Base-by-base conservation (phyloP, 2,329 filamentous ascomycete species). In the Ceratocystis colombiana region DNA sequence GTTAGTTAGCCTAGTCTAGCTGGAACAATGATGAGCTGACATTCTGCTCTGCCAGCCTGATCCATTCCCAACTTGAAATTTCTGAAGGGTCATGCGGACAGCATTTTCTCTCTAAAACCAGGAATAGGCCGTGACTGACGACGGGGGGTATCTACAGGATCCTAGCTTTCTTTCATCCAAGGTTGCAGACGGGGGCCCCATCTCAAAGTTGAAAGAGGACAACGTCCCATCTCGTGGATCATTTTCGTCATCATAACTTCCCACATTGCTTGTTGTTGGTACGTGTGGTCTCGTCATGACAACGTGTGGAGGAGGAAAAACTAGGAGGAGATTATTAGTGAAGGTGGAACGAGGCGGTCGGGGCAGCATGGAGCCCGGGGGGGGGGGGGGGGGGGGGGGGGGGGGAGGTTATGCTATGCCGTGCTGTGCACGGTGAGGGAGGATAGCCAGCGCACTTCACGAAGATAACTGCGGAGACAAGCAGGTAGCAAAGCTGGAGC, bases 11-110 rank as follows among this genome's bases (percentile, higher is more conserved):
- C 37, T 15, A 50, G 22, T 20, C 48, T 50, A 20, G 48, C 25
- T 55, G n/a, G 55, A 33, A 59, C 55, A 59, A 59, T 30, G 53
- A 59, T 59, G 55, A 15, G 55, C 55, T 59, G 55, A 59, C 28
- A 33, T 37, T 59, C 28, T 59, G 15, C 3, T 37, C 55, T 59
- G n/a, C 12, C 30, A 25, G 33, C 30, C 7, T 59, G 55, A n/a
- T 33, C 28, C 25, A n/a, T 59, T 37, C 28, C n/a, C 55, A 7
- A 17, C 30, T 59, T 59, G 55, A 59, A 59, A 30, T 59, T 59
- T 59, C 15, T 59, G 55, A 59, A 59, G 28, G 28, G 55, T 59
- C 55, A 59, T 30, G 55, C 33, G 55, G 48, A 53, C 48, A 55
- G 48, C 48, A 59, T 59, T 33, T 59, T 59, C 55, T 33, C 28